These are phyloP conservation scores for Colletotrichum trifolii DNA, from an alignment of 2,329 filamentous ascomycete genomes.

Conservation along the genomic window DNA sequence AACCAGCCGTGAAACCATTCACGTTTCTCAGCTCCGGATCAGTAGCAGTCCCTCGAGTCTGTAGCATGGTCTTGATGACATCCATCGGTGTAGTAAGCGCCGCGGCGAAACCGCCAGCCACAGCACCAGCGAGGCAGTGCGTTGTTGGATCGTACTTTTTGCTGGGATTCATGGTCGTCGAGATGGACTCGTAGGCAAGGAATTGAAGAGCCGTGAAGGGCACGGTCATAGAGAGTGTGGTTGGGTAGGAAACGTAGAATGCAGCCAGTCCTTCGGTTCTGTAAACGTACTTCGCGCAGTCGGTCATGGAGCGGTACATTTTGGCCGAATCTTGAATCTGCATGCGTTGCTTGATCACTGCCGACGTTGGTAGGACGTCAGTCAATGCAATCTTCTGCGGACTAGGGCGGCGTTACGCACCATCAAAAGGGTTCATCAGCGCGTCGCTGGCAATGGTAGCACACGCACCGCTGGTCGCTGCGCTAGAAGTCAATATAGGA, in stretches of 20 bases:
- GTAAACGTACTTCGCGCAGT: slow-evolving; percentile 92
- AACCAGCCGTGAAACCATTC: slow-evolving; percentile 83
- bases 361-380: slow-evolving; percentile 10
- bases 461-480: slow-evolving; percentile 91
- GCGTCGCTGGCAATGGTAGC: slow-evolving; percentile 98
- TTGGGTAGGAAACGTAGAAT: slow-evolving; percentile 99
- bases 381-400: no score
- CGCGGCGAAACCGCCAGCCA: slow-evolving; percentile 93
- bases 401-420: slow-evolving; percentile 60
- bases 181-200: slow-evolving; percentile 96
- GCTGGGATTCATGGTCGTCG: slow-evolving; percentile 88
- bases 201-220: slow-evolving; percentile 98
- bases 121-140: slow-evolving; percentile 90
- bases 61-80: slow-evolving; percentile 96
- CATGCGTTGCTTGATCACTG: slow-evolving; percentile 99
- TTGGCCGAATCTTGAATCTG: slow-evolving; percentile 93
- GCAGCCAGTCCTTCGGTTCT: slow-evolving; percentile 86
- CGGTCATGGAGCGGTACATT: slow-evolving; percentile 84
- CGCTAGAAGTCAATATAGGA: not conserved
- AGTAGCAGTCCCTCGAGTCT: slow-evolving; percentile 86
- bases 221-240: slow-evolving; percentile 97
- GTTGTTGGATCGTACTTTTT: slow-evolving; percentile 92
- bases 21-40: slow-evolving; percentile 87
- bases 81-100: slow-evolving; percentile 96
- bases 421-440: slow-evolving; percentile 99